Percentiles rank a stretch among this genome's conserved stretches.
These are phyloP conservation scores for Aspergillus sp. DNA, from an alignment of 2,329 filamentous ascomycete genomes.

Conservation along the genomic window DNA sequence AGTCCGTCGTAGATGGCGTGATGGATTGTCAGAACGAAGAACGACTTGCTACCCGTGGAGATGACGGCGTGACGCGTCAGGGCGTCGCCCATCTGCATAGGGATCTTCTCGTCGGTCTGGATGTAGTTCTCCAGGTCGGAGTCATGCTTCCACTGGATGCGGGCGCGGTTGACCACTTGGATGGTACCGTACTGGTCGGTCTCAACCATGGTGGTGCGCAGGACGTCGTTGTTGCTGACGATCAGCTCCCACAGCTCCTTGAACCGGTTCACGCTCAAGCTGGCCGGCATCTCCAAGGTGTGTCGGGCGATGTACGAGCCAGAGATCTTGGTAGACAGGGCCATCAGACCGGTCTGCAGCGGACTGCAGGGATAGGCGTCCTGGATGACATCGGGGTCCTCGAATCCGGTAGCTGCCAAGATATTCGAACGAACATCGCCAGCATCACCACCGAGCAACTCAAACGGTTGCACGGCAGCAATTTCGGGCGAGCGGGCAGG, in stretches of 20 bases:
- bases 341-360: slow-evolving; percentile 31
- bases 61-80: slow-evolving; percentile 20
- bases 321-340: slow-evolving; percentile 34
- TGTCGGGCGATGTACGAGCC: slow-evolving; percentile 42
- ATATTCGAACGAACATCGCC: slow-evolving; percentile 6
- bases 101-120: slow-evolving; percentile 11
- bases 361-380: slow-evolving; percentile 32
- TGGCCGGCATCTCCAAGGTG: slow-evolving; percentile 26
- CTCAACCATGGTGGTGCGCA: slow-evolving; percentile 39
- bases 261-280: slow-evolving; percentile 33
- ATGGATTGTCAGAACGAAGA: slow-evolving; percentile 45
- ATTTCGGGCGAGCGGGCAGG: not conserved
- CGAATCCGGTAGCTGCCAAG: slow-evolving; percentile 7
- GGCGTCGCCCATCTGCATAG: slow-evolving; percentile 19
- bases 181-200: slow-evolving; percentile 14
- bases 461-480: not conserved
- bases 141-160: slow-evolving; percentile 20
- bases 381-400: slow-evolving; percentile 16
- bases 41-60: slow-evolving; percentile 6
- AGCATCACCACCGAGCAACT: slow-evolving; percentile 3
- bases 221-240: slow-evolving; percentile 34
- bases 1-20: slow-evolving; percentile 47
- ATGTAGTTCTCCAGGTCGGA: slow-evolving; percentile 14
- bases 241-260: slow-evolving; percentile 39
- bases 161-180: slow-evolving; percentile 27